Evolutionary conservation across 768 basidiomycete species (phyloP).

Genomic region (Leccinum uliginosum): DNA sequence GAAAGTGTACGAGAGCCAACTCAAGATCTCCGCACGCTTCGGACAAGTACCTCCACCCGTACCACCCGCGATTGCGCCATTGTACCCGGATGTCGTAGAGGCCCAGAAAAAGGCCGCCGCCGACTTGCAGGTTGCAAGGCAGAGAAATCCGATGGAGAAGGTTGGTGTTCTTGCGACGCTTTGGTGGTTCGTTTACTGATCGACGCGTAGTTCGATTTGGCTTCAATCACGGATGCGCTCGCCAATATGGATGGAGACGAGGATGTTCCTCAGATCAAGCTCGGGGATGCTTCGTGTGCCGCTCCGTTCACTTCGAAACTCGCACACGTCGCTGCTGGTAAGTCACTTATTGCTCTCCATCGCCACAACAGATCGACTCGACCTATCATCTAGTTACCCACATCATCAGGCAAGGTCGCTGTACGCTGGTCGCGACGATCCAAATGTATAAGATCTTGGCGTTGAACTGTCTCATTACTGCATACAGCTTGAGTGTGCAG

Average conservation of each 20-base stretch:
- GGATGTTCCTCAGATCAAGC: constrained; percentile 96
- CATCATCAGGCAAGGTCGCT: constrained; percentile 97
- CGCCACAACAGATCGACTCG: neutral
- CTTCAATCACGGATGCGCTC: constrained; percentile 76
- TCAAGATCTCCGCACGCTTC: constrained; percentile 86
- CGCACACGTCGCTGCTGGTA: constrained; percentile 94
- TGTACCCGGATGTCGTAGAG: constrained; percentile 86
- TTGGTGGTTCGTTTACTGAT: constrained; percentile 1
- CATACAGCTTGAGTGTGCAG: constrained; percentile 96
- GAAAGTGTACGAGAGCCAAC: constrained; percentile 95
- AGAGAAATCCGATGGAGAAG: constrained; percentile 89
- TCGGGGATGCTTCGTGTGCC: constrained; percentile 98
- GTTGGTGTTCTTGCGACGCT: constrained; percentile 36
- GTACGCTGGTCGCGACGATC: constrained; percentile 96
- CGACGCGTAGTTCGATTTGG: constrained; percentile 63
- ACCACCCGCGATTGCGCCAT: constrained; percentile 79
- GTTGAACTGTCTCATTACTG: constrained; percentile 95
- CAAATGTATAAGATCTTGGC: constrained; percentile 99
- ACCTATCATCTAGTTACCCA: constrained; percentile 66
- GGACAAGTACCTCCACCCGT: constrained; percentile 92
- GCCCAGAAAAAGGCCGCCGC: constrained; percentile 80
- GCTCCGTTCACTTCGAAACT: constrained; percentile 98
- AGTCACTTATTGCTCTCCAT: constrained; percentile 29
- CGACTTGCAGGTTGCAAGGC: constrained; percentile 59
- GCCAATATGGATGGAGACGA: constrained; percentile 93